These are phyloP conservation scores for Effrenium voratum DNA, from an alignment of 73 alveolate species.

Conservation along the genomic window DNA sequence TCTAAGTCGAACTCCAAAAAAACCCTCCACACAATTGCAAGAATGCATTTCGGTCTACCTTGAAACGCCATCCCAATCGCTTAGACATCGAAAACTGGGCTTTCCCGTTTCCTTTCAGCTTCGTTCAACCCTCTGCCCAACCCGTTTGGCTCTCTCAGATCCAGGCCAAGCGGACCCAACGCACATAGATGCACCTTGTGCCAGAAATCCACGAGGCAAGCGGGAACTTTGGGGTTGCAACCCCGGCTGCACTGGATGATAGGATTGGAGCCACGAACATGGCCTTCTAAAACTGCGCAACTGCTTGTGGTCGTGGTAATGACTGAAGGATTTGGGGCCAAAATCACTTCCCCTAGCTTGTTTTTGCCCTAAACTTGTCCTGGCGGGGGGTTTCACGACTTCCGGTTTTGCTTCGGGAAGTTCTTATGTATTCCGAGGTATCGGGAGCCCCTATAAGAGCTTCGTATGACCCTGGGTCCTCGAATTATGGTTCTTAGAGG, in stretches of 20 bases:
- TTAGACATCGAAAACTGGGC: too few species aligned
- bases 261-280: background rate
- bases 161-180: constrained; percentile 49
- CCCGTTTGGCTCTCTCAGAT: constrained; percentile 12
- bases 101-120: too few species aligned
- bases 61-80: too few species aligned
- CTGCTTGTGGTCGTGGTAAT: background rate
- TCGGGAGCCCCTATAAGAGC: background rate
- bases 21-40: too few species aligned
- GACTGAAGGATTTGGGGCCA: background rate
- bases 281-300: background rate
- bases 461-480: background rate
- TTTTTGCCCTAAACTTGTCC: too few species aligned
- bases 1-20: too few species aligned
- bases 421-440: too few species aligned
- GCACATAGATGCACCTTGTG: constrained; percentile 47
- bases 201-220: background rate
- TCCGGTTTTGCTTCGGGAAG: too few species aligned
- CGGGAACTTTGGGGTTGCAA: background rate
- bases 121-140: too few species aligned
- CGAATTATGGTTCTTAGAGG: background rate
- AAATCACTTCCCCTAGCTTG: background rate
- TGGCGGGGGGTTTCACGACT: too few species aligned
- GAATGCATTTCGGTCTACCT: too few species aligned
- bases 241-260: background rate